Base-by-base conservation (phyloP, 805 yeast genomes). In the Yarrowia sp. region DNA sequence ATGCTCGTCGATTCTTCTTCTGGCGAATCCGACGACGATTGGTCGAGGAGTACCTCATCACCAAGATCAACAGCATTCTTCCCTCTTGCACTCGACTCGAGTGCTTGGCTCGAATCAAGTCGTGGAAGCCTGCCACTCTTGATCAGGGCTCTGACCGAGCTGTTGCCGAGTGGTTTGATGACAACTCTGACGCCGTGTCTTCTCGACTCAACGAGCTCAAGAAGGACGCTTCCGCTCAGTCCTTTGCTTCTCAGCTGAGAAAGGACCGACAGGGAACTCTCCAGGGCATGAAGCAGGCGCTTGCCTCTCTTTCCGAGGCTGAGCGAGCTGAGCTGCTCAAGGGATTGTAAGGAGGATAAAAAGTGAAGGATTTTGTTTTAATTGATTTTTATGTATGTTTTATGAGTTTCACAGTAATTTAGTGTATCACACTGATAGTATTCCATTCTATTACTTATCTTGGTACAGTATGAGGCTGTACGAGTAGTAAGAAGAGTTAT, bases 1-100 rank as follows among this genome's bases (percentile, higher is more conserved):
- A 92, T 59, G 84, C 98, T 32, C 90, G 99, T 82, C 86, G 98
- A 73, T 90, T 83, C 86, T 95, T 95, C 86, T 95, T 90, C 95
- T 95, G 99, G 99, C 87, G 99, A 78, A 84, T 91, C 67, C 90
- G 98, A 80, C 88, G 99, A 79, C 90, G 97, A 77, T 81, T 95
- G 77, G 87, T 89, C 75, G 99, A 95, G 79, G 96, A 90, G 77
- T 90, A 91, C 77, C 80, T 93, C 75, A 80, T 91, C 76, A 86
- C 83, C 76, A 83, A 89, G 74, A 83, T 92, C 70, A 84, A 85
- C 63, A 86, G 84, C 66, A 87, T 85, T 66, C 76, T 89, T 65
- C 80, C 85, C 61, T 76, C 78, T 64, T 82, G 88, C 22, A 80
- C 84, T 19, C 85, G 92, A 76, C 81, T 92, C 67, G 97, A 92